Evolutionary conservation across 441 rosid species (phyloP), one percentile per base, ranked within the genome.

Genomic region (Jatropha multifida): DNA sequence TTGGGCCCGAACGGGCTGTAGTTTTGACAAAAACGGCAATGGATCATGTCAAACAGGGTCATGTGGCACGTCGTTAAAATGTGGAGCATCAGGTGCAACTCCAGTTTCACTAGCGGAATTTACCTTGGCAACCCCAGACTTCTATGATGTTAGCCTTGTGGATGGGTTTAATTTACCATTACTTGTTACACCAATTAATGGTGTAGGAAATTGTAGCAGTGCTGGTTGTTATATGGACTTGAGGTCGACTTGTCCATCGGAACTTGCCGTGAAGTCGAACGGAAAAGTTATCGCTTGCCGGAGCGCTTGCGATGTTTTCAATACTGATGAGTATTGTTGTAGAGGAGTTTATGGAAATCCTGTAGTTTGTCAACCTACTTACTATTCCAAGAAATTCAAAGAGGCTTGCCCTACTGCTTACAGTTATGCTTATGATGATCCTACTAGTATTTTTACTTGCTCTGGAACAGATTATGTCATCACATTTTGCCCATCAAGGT

Each of bases 351-450:
- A 83, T 69, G 98, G 96, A 1, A 92, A 91, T 37, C 87, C 99
- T 0, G 62, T 61, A 0, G 77, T 70, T 0, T 96, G 99, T 59
- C 90, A 78, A 64, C 97, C 99, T 0, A 94, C 98, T 0, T 86
- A 68, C 68, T 96, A 92, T 76, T 96, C 98, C 40, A 91, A 90
- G 75, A 86, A 82, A 69, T 96, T 96, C 66, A 96, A 96, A 77
- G 77, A 87, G 68, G 97, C 91, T 11, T 96, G 99, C 81, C 99
- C 98, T 12, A 82, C 91, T 38, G 88, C 99, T 7, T 94, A 96
- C 58, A 96, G 97, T 65, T 96, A 93, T 70, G 99, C 99, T 9
- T 92, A 96, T 59, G 99, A 96, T 81, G 97, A 94, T 82, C 98
- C 97, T 2, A 82, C 89, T 4, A 96, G 99, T 68, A 88, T 94